Evolutionary conservation across 306 rosid genomes (phyloP), one percentile per base, ranked within the genome.

Genomic region (Vigna hirtella): DNA sequence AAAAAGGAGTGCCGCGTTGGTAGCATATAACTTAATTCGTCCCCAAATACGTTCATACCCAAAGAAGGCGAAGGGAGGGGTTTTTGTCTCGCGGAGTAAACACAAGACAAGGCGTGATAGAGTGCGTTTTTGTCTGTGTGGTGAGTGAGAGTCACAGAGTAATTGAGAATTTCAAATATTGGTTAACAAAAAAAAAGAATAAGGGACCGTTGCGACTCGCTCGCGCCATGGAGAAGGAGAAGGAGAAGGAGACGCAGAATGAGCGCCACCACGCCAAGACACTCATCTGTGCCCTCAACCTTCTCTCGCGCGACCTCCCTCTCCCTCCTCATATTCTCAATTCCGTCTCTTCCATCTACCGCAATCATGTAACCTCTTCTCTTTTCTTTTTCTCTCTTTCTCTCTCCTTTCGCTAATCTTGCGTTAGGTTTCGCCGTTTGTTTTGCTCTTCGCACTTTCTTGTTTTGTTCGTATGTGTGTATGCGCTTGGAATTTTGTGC

Each of bases 301-400:
- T 93, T 67, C 91, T 96, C 84, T 96, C 98, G 15, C 97, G 99
- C 45, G 88, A 93, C 70, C 96, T 93, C 82, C 98, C 98, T 61
- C 89, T 96, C 20, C 96, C 99, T 5, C 83, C 93, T 66, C 92
- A 93, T 59, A 89, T 96, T 50, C 79, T 90, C 78, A 66, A 80
- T 79, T 79, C 93, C 84, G 98, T 96, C 53, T 91, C 97, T 43
- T 86, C 93, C 40, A 89, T 96, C 82, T 93, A 84, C 50, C 57
- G 67, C 70, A 17, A 14, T 26, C 43, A 43, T 9, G 38, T 82
- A 73, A 71, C 7, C 83, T 40, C 26, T 83, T 80, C 47, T 55
- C 85, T 40, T 20, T 83, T 80, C 47, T 55, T 12, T 16, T 0
- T 32, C 74, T 47, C 70, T 65, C 20, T 8, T 10, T 77, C 10